phyloP scores from a whole-genome alignment of 768 basidiomycete species.

The Lactarius hengduanensis region DNA sequence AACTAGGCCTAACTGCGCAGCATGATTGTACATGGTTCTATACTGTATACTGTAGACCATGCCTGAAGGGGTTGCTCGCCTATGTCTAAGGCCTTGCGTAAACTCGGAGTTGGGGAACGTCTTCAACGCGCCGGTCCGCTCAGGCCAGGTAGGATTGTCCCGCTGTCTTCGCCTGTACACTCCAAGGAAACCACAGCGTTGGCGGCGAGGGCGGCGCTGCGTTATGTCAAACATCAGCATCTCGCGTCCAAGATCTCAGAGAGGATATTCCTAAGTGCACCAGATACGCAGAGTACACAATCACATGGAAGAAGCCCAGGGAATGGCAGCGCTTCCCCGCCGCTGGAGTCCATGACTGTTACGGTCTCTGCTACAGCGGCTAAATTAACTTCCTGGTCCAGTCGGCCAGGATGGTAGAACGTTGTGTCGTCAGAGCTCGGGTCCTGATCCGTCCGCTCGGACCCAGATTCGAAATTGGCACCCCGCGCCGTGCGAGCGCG shows the following conservation, averaged over 20 bases:
- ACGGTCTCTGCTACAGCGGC: not conserved
- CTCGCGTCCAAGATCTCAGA: not conserved
- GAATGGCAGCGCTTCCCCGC: not conserved
- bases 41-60: not conserved
- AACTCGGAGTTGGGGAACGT: not conserved
- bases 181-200: constrained; percentile 6
- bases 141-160: not conserved
- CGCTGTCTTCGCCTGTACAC: not conserved
- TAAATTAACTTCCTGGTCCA: not conserved
- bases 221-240: not conserved
- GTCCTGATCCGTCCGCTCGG: not conserved
- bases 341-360: not conserved
- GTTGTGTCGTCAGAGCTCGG: not conserved
- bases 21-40: too few relatives aligned
- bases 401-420: not conserved
- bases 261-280: constrained; percentile 6
- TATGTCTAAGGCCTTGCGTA: not conserved
- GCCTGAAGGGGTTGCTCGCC: not conserved
- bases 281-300: constrained; percentile 8
- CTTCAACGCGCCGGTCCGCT: not conserved
- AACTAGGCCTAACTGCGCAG: not conserved
- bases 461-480: not conserved
- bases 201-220: constrained; percentile 7
- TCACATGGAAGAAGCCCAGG: not conserved
- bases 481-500: not conserved